Conservation (phyloP, 108 stramenopile species). For the Cyclostephanos tholiformis region DNA sequence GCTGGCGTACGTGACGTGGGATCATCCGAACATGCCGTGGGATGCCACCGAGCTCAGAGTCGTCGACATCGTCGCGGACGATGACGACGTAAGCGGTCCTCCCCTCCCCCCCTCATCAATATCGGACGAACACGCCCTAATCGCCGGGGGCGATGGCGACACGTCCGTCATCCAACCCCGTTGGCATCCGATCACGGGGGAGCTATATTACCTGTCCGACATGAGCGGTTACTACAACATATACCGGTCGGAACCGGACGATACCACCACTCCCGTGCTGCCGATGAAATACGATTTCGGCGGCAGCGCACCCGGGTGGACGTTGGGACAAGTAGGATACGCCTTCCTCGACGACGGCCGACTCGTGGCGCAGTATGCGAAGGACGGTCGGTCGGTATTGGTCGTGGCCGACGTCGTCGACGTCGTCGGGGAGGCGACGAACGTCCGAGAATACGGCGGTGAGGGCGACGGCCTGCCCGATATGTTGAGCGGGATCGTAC, state of each 20-base stretch:
- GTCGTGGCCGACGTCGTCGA: constrained; percentile 50
- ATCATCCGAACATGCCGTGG: constrained; percentile 90
- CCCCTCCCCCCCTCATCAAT: constrained; percentile 12
- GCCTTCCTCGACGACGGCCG: constrained; percentile 59
- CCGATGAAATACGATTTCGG: constrained; percentile 68
- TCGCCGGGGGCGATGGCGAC: constrained; percentile 63
- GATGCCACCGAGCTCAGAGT: constrained; percentile 65
- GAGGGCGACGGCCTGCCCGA: constrained; percentile 54
- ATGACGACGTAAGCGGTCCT: not conserved
- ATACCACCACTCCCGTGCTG: constrained; percentile 16
- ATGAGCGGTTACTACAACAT: constrained; percentile 73
- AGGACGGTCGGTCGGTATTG: constrained; percentile 54
- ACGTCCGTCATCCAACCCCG: constrained; percentile 68
- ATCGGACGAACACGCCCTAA: constrained; percentile 37
- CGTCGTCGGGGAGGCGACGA: constrained; percentile 15
- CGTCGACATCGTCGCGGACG: constrained; percentile 3
- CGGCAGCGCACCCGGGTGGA: constrained; percentile 69
- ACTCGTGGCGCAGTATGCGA: constrained; percentile 55
- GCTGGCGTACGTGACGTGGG: constrained; percentile 73
- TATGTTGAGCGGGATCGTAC: constrained; percentile 57
- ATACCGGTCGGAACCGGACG: constrained; percentile 28
- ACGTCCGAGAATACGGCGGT: constrained; percentile 40
- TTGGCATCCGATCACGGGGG: constrained; percentile 61
- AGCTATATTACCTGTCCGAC: constrained; percentile 70
- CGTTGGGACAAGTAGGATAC: constrained; percentile 63